Conservation (phyloP, 1,284 basidiomycete species). For the Tylopilus sp. region DNA sequence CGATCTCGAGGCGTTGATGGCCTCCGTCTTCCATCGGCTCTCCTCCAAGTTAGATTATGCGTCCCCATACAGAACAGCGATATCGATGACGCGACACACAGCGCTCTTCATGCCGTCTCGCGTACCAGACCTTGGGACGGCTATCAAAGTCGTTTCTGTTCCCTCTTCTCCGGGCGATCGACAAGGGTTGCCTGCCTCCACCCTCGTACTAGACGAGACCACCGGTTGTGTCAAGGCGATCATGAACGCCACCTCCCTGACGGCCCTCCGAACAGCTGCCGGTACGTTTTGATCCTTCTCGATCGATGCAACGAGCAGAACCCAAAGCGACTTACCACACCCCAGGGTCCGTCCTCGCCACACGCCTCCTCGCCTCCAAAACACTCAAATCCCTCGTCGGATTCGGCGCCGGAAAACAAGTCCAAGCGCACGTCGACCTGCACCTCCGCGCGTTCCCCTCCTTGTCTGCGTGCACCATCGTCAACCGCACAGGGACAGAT, state of each 20-base stretch:
- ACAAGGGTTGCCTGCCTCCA: slow-evolving; percentile 76
- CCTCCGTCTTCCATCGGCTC: slow-evolving; percentile 55
- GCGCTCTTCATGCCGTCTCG: slow-evolving; percentile 77
- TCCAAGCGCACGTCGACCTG: slow-evolving; percentile 68
- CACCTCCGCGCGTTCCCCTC: slow-evolving; percentile 65
- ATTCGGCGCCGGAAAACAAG: slow-evolving; percentile 80
- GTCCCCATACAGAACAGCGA: slow-evolving; percentile 58
- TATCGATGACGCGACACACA: slow-evolving; percentile 58
- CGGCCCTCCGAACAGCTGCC: slow-evolving; percentile 80
- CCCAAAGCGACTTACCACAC: slow-evolving; percentile 5
- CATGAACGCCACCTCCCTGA: slow-evolving; percentile 77
- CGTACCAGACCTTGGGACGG: slow-evolving; percentile 54
- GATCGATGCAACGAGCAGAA: neutral
- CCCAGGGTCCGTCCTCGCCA: slow-evolving; percentile 75
- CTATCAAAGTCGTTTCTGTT: slow-evolving; percentile 77
- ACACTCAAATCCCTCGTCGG: slow-evolving; percentile 60
- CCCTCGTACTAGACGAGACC: slow-evolving; percentile 74
- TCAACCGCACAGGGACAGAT: slow-evolving; percentile 59
- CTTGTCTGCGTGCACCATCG: slow-evolving; percentile 65
- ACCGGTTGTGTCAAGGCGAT: slow-evolving; percentile 73
- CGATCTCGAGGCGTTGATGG: slow-evolving; percentile 62
- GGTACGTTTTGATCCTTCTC: slow-evolving; percentile 51
- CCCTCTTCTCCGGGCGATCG: slow-evolving; percentile 53
- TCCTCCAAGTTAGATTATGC: slow-evolving; percentile 42
- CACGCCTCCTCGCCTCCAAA: slow-evolving; percentile 55